Conservation (phyloP, 2,329 filamentous ascomycete genomes). For the Aureobasidium lini region DNA sequence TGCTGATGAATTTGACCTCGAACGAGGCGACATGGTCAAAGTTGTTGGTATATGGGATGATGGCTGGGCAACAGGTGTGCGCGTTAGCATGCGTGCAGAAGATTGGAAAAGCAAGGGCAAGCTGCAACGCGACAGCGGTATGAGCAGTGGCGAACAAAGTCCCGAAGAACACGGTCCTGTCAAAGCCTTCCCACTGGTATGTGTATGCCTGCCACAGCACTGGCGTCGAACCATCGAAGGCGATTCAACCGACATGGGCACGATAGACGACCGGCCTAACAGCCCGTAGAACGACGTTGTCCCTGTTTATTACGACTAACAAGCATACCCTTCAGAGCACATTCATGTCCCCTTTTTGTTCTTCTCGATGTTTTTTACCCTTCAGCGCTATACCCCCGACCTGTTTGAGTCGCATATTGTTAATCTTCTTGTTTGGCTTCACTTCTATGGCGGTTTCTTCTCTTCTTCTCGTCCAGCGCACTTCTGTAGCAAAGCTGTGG, state of each 20-base stretch:
- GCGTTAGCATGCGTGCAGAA: slow-evolving; percentile 74
- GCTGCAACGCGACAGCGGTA: slow-evolving; percentile 82
- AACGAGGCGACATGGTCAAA: slow-evolving; percentile 96
- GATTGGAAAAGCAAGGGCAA: slow-evolving; percentile 68
- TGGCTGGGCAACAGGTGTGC: slow-evolving; percentile 91
- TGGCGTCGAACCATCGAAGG: slow-evolving; percentile 97
- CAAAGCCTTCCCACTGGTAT: slow-evolving; percentile 95
- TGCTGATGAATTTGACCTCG: slow-evolving; percentile 83
- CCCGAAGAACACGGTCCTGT: slow-evolving; percentile 58
- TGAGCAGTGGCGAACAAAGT: slow-evolving; percentile 63
- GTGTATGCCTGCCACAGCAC: slow-evolving; percentile 88
- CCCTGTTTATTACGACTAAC: slow-evolving; percentile 13
- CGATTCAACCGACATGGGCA: slow-evolving; percentile 43
- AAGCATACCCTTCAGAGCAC: slow-evolving; percentile 4
- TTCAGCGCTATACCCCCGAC: slow-evolving; percentile 10
- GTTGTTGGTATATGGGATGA: slow-evolving; percentile 99
- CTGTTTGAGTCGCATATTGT: slow-evolving; percentile 3
- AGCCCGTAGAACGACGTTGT: slow-evolving; percentile 13
- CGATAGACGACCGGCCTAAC: slow-evolving; percentile 8
- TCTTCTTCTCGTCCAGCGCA: background rate
- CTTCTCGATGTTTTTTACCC: background rate
- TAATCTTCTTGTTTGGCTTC: background rate
- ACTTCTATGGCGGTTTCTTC: background rate
- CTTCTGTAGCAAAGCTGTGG: background rate
- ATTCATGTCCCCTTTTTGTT: slow-evolving; percentile 3